These are phyloP conservation scores for Xylaria bambusicola DNA, from an alignment of 495 filamentous ascomycete genomes.

Conservation along the genomic window DNA sequence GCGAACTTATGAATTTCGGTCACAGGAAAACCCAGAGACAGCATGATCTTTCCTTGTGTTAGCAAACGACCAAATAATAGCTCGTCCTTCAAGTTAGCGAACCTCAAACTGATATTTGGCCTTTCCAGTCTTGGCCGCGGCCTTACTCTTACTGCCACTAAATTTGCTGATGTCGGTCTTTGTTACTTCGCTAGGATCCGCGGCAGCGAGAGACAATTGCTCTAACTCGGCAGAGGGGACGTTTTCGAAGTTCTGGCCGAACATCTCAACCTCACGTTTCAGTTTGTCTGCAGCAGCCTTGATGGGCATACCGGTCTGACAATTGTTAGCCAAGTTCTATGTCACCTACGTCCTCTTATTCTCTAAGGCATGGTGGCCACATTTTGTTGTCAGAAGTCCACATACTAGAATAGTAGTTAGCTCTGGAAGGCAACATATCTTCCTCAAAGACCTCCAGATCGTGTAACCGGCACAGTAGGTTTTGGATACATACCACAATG, in stretches of 20 bases:
- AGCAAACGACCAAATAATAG: background rate
- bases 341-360: too few relatives aligned
- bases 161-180: constrained; percentile 86
- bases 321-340: too few relatives aligned
- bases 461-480: too few relatives aligned
- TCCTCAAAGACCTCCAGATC: too few relatives aligned
- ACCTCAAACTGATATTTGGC: constrained; percentile 59
- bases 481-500: too few relatives aligned
- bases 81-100: background rate
- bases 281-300: constrained; percentile 97
- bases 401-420: too few relatives aligned
- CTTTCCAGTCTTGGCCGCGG: constrained; percentile 85
- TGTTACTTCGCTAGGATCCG: constrained; percentile 26
- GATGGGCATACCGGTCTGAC: constrained; percentile 98
- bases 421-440: too few relatives aligned
- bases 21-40: constrained; percentile 76
- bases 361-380: too few relatives aligned
- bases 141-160: constrained; percentile 91
- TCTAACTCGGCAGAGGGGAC: constrained; percentile 61
- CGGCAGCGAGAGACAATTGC: constrained; percentile 18
- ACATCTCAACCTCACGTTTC: constrained; percentile 80
- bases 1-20: constrained; percentile 91
- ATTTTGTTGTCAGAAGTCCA: too few relatives aligned
- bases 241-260: constrained; percentile 82
- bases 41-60: constrained; percentile 48